phyloP scores from a whole-genome alignment of 441 rosid genomes.

The Geranium incanum region DNA sequence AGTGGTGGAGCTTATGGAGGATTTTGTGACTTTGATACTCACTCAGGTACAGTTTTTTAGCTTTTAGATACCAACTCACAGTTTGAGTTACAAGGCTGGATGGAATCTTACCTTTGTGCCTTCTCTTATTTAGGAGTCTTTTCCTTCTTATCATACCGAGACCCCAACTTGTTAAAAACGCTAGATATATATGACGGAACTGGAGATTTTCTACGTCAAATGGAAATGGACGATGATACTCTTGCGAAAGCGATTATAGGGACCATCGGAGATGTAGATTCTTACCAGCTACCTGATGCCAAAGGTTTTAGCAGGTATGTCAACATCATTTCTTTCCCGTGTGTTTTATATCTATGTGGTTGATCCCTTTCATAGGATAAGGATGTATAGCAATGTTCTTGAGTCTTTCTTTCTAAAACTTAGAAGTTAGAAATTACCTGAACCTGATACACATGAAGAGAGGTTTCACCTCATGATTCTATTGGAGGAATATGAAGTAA shows the following conservation, averaged over 20 bases:
- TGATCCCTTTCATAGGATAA: background rate
- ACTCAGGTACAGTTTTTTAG: constrained; percentile 54
- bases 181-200: constrained; percentile 78
- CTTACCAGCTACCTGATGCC: constrained; percentile 96
- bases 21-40: constrained; percentile 82
- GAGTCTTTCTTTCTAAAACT: background rate
- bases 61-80: background rate
- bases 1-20: constrained; percentile 99
- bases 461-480: background rate
- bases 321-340: constrained; percentile 9
- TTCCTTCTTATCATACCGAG: constrained; percentile 85
- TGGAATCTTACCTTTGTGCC: constrained; percentile 16
- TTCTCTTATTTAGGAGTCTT: constrained; percentile 55
- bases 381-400: background rate
- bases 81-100: constrained; percentile 1
- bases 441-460: background rate
- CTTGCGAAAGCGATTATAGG: constrained; percentile 90
- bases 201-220: constrained; percentile 60
- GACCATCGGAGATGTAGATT: constrained; percentile 83
- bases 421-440: background rate
- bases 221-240: constrained; percentile 70
- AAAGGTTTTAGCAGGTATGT: constrained; percentile 89
- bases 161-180: constrained; percentile 85
- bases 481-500: background rate
- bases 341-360: background rate